phyloP scores from a whole-genome alignment of 805 yeast genomes.

The Candida mattraensis region DNA sequence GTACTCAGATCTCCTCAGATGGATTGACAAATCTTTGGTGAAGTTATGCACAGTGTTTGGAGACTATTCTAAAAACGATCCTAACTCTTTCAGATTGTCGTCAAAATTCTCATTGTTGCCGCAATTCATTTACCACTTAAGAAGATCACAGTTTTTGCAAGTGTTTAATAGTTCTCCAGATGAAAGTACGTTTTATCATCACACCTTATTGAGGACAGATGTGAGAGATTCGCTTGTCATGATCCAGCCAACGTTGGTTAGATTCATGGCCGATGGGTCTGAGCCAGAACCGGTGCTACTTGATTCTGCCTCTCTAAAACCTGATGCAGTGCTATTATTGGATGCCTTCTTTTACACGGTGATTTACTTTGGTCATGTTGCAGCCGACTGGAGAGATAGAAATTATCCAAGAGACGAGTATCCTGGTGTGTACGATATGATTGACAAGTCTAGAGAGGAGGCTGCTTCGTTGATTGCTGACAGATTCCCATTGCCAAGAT shows the following conservation, averaged over 20 bases:
- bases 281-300: constrained; percentile 91
- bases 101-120: constrained; percentile 88
- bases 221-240: constrained; percentile 89
- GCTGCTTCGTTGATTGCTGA: constrained; percentile 90
- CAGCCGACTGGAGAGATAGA: constrained; percentile 94
- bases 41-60: constrained; percentile 91
- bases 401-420: constrained; percentile 94
- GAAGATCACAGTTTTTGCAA: constrained; percentile 94
- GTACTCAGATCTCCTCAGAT: constrained; percentile 81
- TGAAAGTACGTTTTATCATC: constrained; percentile 97
- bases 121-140: constrained; percentile 91
- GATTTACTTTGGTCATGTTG: constrained; percentile 91
- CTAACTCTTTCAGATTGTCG: constrained; percentile 76
- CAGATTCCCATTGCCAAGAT: constrained; percentile 96
- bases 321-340: constrained; percentile 80
- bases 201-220: constrained; percentile 86
- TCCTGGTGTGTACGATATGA: constrained; percentile 79
- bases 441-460: constrained; percentile 87
- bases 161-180: constrained; percentile 98
- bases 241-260: constrained; percentile 96
- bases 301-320: constrained; percentile 89
- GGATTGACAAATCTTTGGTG: constrained; percentile 92
- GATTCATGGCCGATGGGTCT: constrained; percentile 72
- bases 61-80: constrained; percentile 86
- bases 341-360: constrained; percentile 97